phyloP scores from a whole-genome alignment of 805 yeast species.

The Trichomonascus vanleenenianus region DNA sequence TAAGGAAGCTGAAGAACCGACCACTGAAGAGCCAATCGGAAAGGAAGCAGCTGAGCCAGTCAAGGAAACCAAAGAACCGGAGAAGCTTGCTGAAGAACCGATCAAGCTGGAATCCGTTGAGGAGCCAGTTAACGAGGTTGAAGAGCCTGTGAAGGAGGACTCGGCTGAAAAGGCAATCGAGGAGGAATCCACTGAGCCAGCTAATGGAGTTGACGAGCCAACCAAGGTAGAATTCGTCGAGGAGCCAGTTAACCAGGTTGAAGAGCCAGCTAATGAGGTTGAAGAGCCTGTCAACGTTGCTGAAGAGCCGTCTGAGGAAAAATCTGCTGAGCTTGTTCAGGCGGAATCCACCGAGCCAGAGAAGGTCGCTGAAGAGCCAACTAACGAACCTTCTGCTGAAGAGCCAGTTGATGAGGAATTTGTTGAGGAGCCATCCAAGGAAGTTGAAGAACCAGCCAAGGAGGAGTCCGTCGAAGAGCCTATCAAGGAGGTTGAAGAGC shows the following conservation, averaged over 20 bases:
- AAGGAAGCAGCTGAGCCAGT: too few relatives aligned
- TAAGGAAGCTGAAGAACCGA: not conserved
- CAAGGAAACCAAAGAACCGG: not conserved
- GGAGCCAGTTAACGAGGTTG: not conserved
- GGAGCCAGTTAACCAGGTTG: not conserved
- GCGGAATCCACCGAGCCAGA: not conserved
- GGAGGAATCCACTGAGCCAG: too few relatives aligned
- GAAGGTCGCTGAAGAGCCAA: not conserved
- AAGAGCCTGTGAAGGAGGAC: not conserved
- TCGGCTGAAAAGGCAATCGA: conserved; percentile 1
- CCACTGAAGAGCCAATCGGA: not conserved
- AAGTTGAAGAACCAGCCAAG: not conserved
- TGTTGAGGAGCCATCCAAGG: not conserved
- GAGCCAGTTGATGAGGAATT: not conserved
- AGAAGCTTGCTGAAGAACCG: conserved; percentile 5
- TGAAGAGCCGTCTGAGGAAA: not conserved
- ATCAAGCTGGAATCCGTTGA: not conserved
- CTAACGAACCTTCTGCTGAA: not conserved
- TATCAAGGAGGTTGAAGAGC: not conserved
- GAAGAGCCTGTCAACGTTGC: not conserved
- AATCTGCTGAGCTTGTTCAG: conserved; percentile 1
- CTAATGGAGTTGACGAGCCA: conserved; percentile 5
- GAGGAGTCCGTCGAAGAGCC: too few relatives aligned
- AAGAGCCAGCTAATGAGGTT: not conserved
- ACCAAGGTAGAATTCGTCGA: not conserved